Base-by-base conservation (phyloP, 768 basidiomycete genomes). In the Lepiota venenata region DNA sequence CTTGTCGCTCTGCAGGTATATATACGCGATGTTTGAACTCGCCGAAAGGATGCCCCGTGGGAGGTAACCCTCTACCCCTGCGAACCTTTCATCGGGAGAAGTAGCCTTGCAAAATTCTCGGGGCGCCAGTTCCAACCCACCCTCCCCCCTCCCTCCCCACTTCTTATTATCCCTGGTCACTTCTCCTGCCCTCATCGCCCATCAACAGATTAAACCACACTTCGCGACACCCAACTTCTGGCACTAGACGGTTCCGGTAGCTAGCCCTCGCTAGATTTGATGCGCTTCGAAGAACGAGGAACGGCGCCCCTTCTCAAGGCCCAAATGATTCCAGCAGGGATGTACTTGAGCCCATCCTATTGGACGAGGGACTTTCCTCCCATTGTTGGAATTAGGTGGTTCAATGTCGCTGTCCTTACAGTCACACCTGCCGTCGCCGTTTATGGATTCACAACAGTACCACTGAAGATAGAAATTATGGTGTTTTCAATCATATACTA, bases 401-500 rank as follows among this genome's bases (percentile, higher is more conserved):
- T 93, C 74, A 92, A 89, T 62, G 74, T 91, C 62, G 68, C 74
- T 21, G 76, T 89, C 35, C 72, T 94, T 42, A 80, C 84, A 42
- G 56, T 86, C 58, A 88, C 91, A 0, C 93, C 94, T 8, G 70
- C 77, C 9, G 60, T 93, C 52, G 79, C 88, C 47, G 65, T 85
- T 47, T 90, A 86, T 71, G 94, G 93, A 11, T 61, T 84, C 47
- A 75, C 81, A 10, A 62, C 60, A 20, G 81, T 81, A 8, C 67
- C 73, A 46, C 60, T 75, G 39, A 69, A 74, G 51, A 64, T 63
- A 47, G 70, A 77, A 63, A 96, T 93, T 0, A 62, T 73, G 21
- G 47, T 81, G 8, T 94, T 85, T 71, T 71, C 83, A 15, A 66
- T 80, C 22, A 63, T 78, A 15, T 95, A 92, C 74, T 96, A 93